Conservation (phyloP, 129 eudicot species). For the Artemisia annua region DNA sequence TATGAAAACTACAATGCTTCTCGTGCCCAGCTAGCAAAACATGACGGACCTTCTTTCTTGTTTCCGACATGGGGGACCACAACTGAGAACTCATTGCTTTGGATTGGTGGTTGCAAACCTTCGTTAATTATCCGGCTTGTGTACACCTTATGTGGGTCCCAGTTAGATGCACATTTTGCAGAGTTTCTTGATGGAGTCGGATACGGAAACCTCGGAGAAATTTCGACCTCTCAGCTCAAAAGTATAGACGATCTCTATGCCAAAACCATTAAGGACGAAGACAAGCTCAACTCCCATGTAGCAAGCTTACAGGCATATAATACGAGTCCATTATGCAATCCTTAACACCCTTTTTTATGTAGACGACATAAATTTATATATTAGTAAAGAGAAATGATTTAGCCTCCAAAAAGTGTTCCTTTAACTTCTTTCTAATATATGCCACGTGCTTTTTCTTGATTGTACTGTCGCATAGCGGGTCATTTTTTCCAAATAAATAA, state of each 20-base stretch:
- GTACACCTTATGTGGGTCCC: conserved; percentile 37
- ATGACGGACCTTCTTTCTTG: conserved; percentile 36
- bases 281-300: conserved; percentile 27
- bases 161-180: conserved; percentile 13
- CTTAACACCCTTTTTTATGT: neutral
- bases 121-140: conserved; percentile 28
- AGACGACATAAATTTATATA: too few relatives aligned
- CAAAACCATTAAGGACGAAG: conserved; percentile 42
- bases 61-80: conserved; percentile 49
- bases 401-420: too few relatives aligned
- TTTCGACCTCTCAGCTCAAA: conserved; percentile 34
- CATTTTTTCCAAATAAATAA: too few relatives aligned
- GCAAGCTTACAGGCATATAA: conserved; percentile 47
- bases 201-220: conserved; percentile 39
- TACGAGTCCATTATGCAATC: neutral
- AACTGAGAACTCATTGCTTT: conserved; percentile 41
- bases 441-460: too few relatives aligned
- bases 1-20: conserved; percentile 34
- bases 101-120: conserved; percentile 50
- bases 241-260: conserved; percentile 41
- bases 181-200: conserved; percentile 39
- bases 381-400: too few relatives aligned
- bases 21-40: conserved; percentile 35
- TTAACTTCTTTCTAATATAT: too few relatives aligned
- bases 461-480: too few relatives aligned